phyloP scores from a whole-genome alignment of 1,139 yeast genomes.

The Pichia sp. region DNA sequence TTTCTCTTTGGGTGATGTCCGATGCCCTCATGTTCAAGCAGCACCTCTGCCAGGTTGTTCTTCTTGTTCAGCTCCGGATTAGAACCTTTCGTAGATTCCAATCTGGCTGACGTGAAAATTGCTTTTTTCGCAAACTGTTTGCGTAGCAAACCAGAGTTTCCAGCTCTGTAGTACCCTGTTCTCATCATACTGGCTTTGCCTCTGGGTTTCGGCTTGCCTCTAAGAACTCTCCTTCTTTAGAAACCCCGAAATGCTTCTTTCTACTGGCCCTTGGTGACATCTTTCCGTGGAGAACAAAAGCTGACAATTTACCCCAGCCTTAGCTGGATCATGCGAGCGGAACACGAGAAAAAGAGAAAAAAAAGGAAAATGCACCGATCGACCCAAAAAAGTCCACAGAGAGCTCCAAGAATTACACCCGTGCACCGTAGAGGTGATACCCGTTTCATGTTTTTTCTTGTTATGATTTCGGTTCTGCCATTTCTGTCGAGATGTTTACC shows the following conservation, averaged over 20 bases:
- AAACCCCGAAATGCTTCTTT: not conserved
- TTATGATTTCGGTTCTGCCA: slow-evolving; percentile 1
- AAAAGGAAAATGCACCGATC: not conserved
- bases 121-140: not conserved
- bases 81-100: slow-evolving; percentile 1
- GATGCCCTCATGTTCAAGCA: not conserved
- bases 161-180: not conserved
- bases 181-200: not conserved
- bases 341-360: not conserved
- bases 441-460: slow-evolving; percentile 2
- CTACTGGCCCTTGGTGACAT: not conserved
- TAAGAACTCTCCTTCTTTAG: not conserved
- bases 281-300: not conserved
- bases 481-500: slow-evolving; percentile 1
- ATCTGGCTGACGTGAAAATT: not conserved
- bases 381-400: not conserved
- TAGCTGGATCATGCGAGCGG: not conserved
- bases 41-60: slow-evolving; percentile 1
- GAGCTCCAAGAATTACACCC: not conserved
- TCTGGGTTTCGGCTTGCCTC: not conserved
- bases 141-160: not conserved
- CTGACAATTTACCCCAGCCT: not conserved
- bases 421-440: not conserved
- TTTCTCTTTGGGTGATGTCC: not conserved
- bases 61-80: slow-evolving; percentile 1